A percentile compares a stretch with the other conserved stretches of the same genome.
Evolutionary conservation across 441 rosid genomes (phyloP).

Genomic region (Isatis lusitanica): DNA sequence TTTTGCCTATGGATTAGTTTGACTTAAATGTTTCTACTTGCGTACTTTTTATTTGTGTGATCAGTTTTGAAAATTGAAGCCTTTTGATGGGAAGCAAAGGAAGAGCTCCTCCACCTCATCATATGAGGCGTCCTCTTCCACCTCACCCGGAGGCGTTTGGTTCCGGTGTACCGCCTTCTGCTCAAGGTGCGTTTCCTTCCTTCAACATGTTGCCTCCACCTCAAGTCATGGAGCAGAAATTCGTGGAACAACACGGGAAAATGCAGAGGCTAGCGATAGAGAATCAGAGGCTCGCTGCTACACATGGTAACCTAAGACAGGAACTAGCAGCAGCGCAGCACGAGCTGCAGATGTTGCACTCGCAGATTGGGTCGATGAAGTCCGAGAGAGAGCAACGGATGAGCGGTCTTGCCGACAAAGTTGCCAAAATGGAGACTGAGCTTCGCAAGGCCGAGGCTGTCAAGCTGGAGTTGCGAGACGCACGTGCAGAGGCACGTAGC

Average conservation of each 20-base stretch:
- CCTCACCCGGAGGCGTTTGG: slow-evolving; percentile 54
- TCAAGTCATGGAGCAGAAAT: slow-evolving; percentile 85
- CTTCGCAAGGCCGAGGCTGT: slow-evolving; percentile 68
- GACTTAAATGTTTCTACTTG: too few relatives aligned
- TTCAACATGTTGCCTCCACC: slow-evolving; percentile 79
- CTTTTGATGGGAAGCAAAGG: slow-evolving; percentile 75
- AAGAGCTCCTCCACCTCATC: slow-evolving; percentile 65
- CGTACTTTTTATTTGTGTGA: too few relatives aligned
- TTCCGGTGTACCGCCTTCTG: slow-evolving; percentile 51
- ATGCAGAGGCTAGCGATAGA: slow-evolving; percentile 88
- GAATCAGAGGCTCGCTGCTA: slow-evolving; percentile 83
- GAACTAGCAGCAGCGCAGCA: slow-evolving; percentile 91
- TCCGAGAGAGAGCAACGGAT: slow-evolving; percentile 81
- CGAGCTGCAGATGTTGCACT: slow-evolving; percentile 78
- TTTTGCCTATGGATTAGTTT: too few relatives aligned
- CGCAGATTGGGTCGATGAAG: slow-evolving; percentile 67
- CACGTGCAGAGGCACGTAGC: slow-evolving; percentile 72
- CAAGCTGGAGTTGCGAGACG: slow-evolving; percentile 73
- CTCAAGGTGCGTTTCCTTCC: slow-evolving; percentile 58
- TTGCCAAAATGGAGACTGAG: slow-evolving; percentile 78
- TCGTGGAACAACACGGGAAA: slow-evolving; percentile 79
- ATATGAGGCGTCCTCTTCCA: slow-evolving; percentile 65
- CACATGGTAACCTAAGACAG: slow-evolving; percentile 75
- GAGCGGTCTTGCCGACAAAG: slow-evolving; percentile 68
- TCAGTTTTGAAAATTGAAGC: not conserved